Conservation (phyloP, 805 yeast genomes). For the Wickerhamiella azyma region DNA sequence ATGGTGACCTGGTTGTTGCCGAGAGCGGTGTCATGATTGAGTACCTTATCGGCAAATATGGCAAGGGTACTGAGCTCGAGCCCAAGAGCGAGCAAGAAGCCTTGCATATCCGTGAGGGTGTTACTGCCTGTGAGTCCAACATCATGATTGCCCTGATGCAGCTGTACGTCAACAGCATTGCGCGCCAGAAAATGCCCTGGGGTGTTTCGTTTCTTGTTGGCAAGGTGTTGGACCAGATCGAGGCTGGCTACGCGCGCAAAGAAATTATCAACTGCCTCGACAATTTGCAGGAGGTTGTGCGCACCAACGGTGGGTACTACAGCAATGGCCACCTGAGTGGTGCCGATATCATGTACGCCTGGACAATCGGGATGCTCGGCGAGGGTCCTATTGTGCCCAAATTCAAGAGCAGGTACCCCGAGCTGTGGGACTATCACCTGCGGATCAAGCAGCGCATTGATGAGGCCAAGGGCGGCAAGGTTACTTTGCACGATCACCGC, state of each 20-base stretch:
- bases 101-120: conserved; percentile 34
- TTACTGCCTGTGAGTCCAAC: conserved; percentile 47
- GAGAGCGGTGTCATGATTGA: conserved; percentile 50
- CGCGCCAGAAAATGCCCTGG: conserved; percentile 1
- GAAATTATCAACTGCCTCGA: conserved; percentile 32
- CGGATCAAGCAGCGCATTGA: conserved; percentile 7
- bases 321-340: conserved; percentile 45
- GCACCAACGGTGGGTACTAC: conserved; percentile 36
- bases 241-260: conserved; percentile 34
- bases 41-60: conserved; percentile 38
- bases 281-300: conserved; percentile 30
- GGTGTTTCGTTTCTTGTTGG: conserved; percentile 24
- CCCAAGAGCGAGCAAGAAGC: conserved; percentile 29
- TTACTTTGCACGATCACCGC: not conserved
- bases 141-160: conserved; percentile 37
- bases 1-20: conserved; percentile 29
- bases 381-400: not conserved
- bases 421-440: conserved; percentile 13
- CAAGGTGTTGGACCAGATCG: conserved; percentile 33
- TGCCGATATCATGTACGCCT: conserved; percentile 38
- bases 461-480: not conserved
- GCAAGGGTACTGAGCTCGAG: conserved; percentile 27
- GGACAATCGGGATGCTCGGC: not conserved
- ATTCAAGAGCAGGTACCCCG: conserved; percentile 12
- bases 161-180: conserved; percentile 26